phyloP scores from a whole-genome alignment of 495 filamentous ascomycete species.

The Penicillium nucicola region DNA sequence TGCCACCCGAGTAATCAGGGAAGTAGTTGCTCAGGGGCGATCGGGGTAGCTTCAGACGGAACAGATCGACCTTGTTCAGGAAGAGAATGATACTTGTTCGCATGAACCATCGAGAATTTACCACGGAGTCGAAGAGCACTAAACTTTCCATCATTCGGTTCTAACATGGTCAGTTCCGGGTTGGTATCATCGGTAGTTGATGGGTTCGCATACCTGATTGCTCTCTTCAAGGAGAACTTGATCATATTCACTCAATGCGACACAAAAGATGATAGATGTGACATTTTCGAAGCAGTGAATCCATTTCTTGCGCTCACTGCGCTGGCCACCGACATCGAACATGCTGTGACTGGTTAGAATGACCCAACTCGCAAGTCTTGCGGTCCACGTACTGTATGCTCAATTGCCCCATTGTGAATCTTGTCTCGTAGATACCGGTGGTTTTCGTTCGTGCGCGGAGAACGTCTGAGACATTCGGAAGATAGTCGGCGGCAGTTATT shows the following conservation, averaged over 20 bases:
- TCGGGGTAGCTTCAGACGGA: conserved; percentile 87
- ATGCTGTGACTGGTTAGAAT: conserved; percentile 58
- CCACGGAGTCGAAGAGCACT: conserved; percentile 96
- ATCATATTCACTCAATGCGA: conserved; percentile 97
- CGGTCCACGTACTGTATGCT: conserved; percentile 84
- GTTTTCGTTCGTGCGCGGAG: conserved; percentile 95
- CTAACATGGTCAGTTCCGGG: conserved; percentile 36
- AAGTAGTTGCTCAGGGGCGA: conserved; percentile 92
- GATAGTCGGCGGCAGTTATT: conserved; percentile 83
- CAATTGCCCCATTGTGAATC: conserved; percentile 95
- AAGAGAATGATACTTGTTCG: conserved; percentile 97
- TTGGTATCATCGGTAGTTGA: not conserved
- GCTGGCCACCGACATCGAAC: conserved; percentile 97
- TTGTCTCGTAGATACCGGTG: conserved; percentile 98
- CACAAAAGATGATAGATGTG: conserved; percentile 99
- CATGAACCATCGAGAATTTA: conserved; percentile 99
- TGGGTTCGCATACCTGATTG: conserved; percentile 70
- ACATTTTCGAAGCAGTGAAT: conserved; percentile 99
- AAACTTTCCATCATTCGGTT: conserved; percentile 99
- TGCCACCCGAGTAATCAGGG: conserved; percentile 94
- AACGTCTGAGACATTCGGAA: conserved; percentile 88
- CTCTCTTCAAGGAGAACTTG: conserved; percentile 95
- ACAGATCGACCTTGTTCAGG: conserved; percentile 97
- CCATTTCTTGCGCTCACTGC: conserved; percentile 98
- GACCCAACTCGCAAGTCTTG: not conserved